phyloP scores from a whole-genome alignment of 2,329 filamentous ascomycete genomes.

The Xylaria digitata region DNA sequence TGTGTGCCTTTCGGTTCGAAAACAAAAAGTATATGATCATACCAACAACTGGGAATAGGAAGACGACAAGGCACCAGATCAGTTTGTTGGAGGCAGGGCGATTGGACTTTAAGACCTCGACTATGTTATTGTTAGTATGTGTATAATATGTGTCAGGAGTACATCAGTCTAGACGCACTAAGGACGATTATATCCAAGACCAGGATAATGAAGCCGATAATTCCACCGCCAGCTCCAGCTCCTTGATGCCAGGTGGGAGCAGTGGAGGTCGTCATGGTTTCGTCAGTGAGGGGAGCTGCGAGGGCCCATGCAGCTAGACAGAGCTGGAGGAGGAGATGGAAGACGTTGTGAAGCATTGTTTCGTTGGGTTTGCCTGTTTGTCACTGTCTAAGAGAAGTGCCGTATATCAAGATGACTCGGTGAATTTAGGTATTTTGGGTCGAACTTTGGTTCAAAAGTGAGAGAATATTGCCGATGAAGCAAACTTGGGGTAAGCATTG shows the following conservation, averaged over 20 bases:
- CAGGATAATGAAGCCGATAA: constrained; percentile 70
- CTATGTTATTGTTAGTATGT: constrained; percentile 51
- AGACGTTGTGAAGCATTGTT: constrained; percentile 50
- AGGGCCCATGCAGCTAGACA: constrained; percentile 61
- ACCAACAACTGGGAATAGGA: constrained; percentile 72
- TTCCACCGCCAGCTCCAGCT: constrained; percentile 69
- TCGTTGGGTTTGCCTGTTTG: neutral
- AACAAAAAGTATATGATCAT: constrained; percentile 73
- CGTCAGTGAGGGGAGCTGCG: constrained; percentile 59
- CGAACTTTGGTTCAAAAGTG: neutral
- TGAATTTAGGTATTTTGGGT: neutral
- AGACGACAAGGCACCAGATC: constrained; percentile 71
- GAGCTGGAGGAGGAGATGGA: constrained; percentile 64
- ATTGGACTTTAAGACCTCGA: constrained; percentile 73
- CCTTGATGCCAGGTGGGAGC: constrained; percentile 67
- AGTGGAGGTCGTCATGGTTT: constrained; percentile 52
- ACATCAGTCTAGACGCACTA: constrained; percentile 58
- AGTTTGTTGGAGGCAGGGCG: constrained; percentile 68
- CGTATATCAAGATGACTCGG: neutral
- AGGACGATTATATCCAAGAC: constrained; percentile 72
- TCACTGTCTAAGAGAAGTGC: neutral
- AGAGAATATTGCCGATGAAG: neutral
- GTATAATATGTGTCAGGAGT: neutral
- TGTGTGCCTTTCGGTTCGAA: constrained; percentile 69
- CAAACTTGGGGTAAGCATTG: neutral